Conservation (phyloP, 179 eudicot genomes). For the Heliamphora ciliata region DNA sequence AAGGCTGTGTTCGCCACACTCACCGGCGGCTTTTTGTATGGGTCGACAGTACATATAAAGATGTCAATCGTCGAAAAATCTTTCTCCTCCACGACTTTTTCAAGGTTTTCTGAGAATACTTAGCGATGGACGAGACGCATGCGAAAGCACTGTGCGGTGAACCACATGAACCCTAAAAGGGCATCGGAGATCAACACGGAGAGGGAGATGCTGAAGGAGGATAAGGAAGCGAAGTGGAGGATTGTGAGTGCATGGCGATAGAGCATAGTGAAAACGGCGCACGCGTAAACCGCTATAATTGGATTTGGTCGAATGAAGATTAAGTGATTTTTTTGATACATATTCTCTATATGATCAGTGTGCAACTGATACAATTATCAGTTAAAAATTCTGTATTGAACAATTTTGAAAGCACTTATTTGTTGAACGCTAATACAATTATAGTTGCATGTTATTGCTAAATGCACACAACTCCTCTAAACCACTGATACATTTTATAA, state of each 20-base stretch:
- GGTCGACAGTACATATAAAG: constrained; percentile 61
- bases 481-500: no score
- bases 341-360: no score
- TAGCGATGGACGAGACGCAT: background rate
- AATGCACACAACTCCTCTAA: no score
- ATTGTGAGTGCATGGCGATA: constrained; percentile 28
- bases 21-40: no score
- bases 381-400: no score
- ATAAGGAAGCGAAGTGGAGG: constrained; percentile 8
- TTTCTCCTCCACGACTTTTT: no score
- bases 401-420: no score
- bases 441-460: no score
- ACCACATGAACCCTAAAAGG: constrained; percentile 48
- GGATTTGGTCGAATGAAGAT: background rate
- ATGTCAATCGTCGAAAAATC: constrained; percentile 42
- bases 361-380: no score
- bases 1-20: constrained; percentile 42
- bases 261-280: constrained; percentile 36
- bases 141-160: constrained; percentile 27
- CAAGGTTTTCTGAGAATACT: background rate
- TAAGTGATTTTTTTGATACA: no score
- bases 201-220: background rate
- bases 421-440: no score
- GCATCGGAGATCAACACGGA: constrained; percentile 39
- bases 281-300: background rate